Evolutionary conservation across 2,329 filamentous ascomycete species (phyloP).

Genomic region (Penicillium sp.): DNA sequence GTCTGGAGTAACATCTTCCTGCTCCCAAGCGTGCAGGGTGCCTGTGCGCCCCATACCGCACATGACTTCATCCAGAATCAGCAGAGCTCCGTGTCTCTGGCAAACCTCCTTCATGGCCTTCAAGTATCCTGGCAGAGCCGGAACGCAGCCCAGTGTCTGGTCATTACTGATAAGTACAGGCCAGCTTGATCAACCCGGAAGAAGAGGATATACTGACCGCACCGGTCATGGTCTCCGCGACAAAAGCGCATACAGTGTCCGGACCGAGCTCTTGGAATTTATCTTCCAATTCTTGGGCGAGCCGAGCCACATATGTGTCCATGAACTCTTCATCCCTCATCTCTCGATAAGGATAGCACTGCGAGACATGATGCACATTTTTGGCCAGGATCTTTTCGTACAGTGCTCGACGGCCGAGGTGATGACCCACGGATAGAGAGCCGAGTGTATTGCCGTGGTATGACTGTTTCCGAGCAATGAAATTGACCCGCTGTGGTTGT

Average conservation of each 20-base stretch:
- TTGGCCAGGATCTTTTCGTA: constrained; percentile 54
- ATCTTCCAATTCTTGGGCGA: constrained; percentile 58
- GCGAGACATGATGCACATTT: constrained; percentile 54
- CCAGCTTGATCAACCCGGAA: neutral
- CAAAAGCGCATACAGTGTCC: constrained; percentile 60
- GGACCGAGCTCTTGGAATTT: constrained; percentile 60
- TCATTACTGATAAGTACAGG: no score
- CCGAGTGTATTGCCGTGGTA: constrained; percentile 68
- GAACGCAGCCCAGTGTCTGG: constrained; percentile 46
- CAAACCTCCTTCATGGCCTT: constrained; percentile 50
- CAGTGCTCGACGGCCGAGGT: constrained; percentile 51
- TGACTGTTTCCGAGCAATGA: constrained; percentile 57
- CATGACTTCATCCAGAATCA: constrained; percentile 48
- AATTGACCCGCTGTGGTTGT: constrained; percentile 50
- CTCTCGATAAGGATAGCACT: constrained; percentile 59
- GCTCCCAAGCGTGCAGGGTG: constrained; percentile 52
- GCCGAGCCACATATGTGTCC: constrained; percentile 51
- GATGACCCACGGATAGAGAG: constrained; percentile 59
- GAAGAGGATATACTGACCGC: constrained; percentile 29
- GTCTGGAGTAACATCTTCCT: constrained; percentile 50
- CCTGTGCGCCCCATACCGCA: constrained; percentile 52
- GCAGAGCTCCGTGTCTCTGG: constrained; percentile 49
- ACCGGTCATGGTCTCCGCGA: constrained; percentile 50
- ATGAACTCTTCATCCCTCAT: constrained; percentile 46
- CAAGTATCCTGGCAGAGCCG: constrained; percentile 50